Evolutionary conservation across 2,329 filamentous ascomycete species (phyloP).

Genomic region (Ploettnerulaceae sp.): DNA sequence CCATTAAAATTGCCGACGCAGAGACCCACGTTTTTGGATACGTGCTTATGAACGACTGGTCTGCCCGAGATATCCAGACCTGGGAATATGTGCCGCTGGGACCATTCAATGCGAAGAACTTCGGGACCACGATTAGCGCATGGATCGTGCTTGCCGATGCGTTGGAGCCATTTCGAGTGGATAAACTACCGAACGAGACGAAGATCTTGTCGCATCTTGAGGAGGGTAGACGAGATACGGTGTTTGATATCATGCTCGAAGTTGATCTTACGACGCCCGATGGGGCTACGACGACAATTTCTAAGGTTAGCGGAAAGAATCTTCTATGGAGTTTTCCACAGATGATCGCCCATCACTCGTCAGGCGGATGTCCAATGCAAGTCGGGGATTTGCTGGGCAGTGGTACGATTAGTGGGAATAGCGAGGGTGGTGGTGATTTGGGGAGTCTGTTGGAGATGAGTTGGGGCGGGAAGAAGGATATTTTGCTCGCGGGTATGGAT

Average conservation of each 20-base stretch:
- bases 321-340: slow-evolving; percentile 80
- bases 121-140: slow-evolving; percentile 69
- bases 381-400: slow-evolving; percentile 72
- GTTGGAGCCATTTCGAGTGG: slow-evolving; percentile 59
- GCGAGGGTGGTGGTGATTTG: slow-evolving; percentile 43
- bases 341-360: slow-evolving; percentile 75
- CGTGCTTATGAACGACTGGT: slow-evolving; percentile 85
- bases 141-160: slow-evolving; percentile 78
- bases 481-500: slow-evolving; percentile 59
- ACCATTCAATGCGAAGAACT: slow-evolving; percentile 81
- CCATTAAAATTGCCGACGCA: slow-evolving; percentile 57
- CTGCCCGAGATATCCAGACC: slow-evolving; percentile 72
- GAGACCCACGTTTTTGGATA: slow-evolving; percentile 72
- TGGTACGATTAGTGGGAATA: slow-evolving; percentile 69
- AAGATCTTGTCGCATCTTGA: slow-evolving; percentile 58
- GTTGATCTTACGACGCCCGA: slow-evolving; percentile 55
- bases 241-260: slow-evolving; percentile 65
- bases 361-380: slow-evolving; percentile 70
- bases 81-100: slow-evolving; percentile 84
- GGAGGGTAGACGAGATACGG: slow-evolving; percentile 52
- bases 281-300: slow-evolving; percentile 52
- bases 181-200: slow-evolving; percentile 50
- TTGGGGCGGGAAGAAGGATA: slow-evolving; percentile 58
- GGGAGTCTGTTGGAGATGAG: slow-evolving; percentile 72
- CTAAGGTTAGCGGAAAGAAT: slow-evolving; percentile 57